Percentiles rank a stretch among this genome's conserved stretches.
Evolutionary conservation across 208 protist species (phyloP).

Genomic region (Spongospora subterranea): DNA sequence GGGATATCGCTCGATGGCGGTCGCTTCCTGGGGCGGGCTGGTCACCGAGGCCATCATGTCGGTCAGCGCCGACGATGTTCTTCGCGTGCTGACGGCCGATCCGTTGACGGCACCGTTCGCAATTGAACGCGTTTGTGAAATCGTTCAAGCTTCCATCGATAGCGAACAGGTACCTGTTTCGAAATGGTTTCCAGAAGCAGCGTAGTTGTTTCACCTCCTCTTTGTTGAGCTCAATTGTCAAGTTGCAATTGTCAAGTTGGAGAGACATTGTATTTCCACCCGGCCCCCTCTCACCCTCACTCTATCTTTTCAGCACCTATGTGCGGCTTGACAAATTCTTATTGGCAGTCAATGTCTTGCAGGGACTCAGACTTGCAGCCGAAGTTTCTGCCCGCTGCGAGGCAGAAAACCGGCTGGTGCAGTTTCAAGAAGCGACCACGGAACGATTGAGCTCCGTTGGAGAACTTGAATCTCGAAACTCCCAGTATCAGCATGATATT

Average conservation of each 20-base stretch:
- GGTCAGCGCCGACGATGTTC: neutral
- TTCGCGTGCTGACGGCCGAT: conserved; percentile 15
- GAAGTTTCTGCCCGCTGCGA: neutral
- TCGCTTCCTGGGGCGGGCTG: neutral
- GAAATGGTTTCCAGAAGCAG: neutral
- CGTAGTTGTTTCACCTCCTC: too few species aligned
- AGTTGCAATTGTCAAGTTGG: too few species aligned
- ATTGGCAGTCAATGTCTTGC: neutral
- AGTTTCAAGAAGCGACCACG: neutral
- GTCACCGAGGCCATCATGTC: neutral
- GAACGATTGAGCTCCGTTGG: neutral
- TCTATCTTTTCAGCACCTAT: too few species aligned
- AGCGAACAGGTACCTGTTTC: neutral
- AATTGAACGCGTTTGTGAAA: neutral
- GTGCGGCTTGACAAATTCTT: too few species aligned
- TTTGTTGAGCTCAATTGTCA: too few species aligned
- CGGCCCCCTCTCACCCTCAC: too few species aligned
- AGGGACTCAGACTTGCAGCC: neutral
- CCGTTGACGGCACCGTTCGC: conserved; percentile 19
- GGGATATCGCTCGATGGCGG: too few species aligned
- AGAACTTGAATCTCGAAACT: neutral
- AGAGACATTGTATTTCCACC: too few species aligned
- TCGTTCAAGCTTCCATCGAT: conserved; percentile 5
- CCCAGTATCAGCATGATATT: neutral
- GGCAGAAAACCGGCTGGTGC: neutral